Percentiles rank a stretch among this genome's conserved stretches.
Evolutionary conservation across 345 rosid genomes (phyloP).

Genomic region (Fremontodendron californicum): DNA sequence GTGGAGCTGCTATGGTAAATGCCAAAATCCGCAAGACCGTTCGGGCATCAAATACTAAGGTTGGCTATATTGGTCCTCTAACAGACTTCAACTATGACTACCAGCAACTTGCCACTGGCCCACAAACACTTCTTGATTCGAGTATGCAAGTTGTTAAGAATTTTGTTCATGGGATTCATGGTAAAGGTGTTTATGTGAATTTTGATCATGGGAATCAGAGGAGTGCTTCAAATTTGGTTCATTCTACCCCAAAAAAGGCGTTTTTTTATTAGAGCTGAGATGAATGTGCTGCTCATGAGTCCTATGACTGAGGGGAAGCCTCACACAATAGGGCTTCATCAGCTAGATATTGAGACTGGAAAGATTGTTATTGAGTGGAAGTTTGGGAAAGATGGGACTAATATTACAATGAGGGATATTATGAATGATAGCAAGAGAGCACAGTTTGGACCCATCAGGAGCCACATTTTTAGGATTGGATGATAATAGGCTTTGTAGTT

Average conservation of each 20-base stretch:
- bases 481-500: no score
- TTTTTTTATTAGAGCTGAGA: slow-evolving; percentile 93
- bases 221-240: slow-evolving; percentile 32
- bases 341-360: no score
- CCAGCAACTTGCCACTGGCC: slow-evolving; percentile 87
- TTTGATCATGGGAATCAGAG: no score
- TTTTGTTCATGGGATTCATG: no score
- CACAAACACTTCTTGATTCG: slow-evolving; percentile 65
- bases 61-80: slow-evolving; percentile 80
- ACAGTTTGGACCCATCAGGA: slow-evolving; percentile 89
- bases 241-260: slow-evolving; percentile 79
- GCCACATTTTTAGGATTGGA: no score
- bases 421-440: slow-evolving; percentile 86
- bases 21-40: slow-evolving; percentile 94
- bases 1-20: slow-evolving; percentile 97
- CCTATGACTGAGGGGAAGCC: slow-evolving; percentile 62
- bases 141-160: slow-evolving; percentile 94
- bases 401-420: slow-evolving; percentile 89
- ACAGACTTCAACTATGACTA: slow-evolving; percentile 78
- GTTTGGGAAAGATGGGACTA: slow-evolving; percentile 96
- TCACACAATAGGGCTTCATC: no score
- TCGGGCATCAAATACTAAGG: slow-evolving; percentile 75
- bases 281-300: slow-evolving; percentile 94
- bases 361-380: no score
- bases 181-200: no score